Evolutionary conservation across 75 land plant species (phyloP), one percentile per base, ranked within the genome.

Genomic region (Selaginella moellendorffii): DNA sequence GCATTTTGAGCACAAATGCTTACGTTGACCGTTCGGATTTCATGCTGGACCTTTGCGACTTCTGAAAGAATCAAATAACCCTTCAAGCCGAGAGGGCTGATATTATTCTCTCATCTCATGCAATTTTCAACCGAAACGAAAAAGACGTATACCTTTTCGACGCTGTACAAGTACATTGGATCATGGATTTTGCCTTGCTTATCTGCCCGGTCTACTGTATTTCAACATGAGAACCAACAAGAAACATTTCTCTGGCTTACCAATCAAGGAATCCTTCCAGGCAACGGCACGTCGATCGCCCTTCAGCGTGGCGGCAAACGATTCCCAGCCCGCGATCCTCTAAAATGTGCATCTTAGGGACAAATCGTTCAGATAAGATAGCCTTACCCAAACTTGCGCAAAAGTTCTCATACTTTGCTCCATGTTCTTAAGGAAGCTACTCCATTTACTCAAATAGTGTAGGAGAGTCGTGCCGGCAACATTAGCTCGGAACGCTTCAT

Each of bases 61-160:
- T 92, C 89, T 53, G 97, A 75, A 59, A 92, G 84, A 77, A 85
- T 73, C n/a, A 92, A 78, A 74, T 91, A 91, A 0, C 93, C 97
- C 97, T 91, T 78, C 56, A 64, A 65, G 54, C 56, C 53, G 29
- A 63, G 1, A 52, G 26, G 28, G 26, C 63, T 27, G 8, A 24
- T 20, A 24, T 56, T 19, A 56, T 5, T 24, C 30, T n/a, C n/a
- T n/a, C n/a, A n/a, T n/a, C 18, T 62, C 65, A n/a, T 62, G 0
- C 26, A 1, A 62, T 28, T 26, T 63, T 1, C 2, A 20, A 8
- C 24, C 18, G 1, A 46, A 54, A 67, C 12, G 26, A 52, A 65
- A 63, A 65, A 30, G 21, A 58, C 62, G 46, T 29, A 60, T 69
- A 91, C 97, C 93, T 89, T 91, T 70, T 91, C 93, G 53, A 75